Percentiles rank a stretch among this genome's conserved stretches.
phyloP scores from a whole-genome alignment of 2,329 filamentous ascomycete species.

The Lecanicillium sp. region DNA sequence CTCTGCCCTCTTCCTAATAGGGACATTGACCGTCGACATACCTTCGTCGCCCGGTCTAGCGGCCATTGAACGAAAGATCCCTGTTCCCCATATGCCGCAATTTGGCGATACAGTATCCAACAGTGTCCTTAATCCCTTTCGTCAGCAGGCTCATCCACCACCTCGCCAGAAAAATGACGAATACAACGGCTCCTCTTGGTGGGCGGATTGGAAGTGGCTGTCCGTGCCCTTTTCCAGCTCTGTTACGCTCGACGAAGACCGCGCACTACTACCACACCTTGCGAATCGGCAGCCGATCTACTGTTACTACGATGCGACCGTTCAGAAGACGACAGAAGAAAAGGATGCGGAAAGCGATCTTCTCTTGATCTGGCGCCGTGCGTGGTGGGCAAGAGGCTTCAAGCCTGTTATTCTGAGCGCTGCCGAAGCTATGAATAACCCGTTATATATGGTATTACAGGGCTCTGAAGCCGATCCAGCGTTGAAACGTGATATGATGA shows the following conservation, averaged over 20 bases:
- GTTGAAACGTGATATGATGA: slow-evolving; percentile 63
- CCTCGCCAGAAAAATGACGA: slow-evolving; percentile 71
- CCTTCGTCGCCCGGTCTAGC: slow-evolving; percentile 41
- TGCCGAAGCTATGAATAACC: slow-evolving; percentile 76
- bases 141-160: slow-evolving; percentile 60
- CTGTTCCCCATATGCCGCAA: slow-evolving; percentile 33
- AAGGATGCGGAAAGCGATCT: slow-evolving; percentile 69
- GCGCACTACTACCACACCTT: slow-evolving; percentile 74
- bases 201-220: slow-evolving; percentile 82
- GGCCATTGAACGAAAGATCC: slow-evolving; percentile 40
- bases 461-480: slow-evolving; percentile 47
- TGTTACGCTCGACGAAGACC: slow-evolving; percentile 71
- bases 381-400: slow-evolving; percentile 95
- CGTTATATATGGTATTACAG: slow-evolving; percentile 65
- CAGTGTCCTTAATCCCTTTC: slow-evolving; percentile 57
- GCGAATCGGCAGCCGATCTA: slow-evolving; percentile 66
- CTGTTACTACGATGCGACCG: slow-evolving; percentile 75
- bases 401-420: slow-evolving; percentile 71
- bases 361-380: slow-evolving; percentile 78
- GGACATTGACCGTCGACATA: slow-evolving; percentile 40
- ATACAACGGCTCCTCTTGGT: slow-evolving; percentile 73
- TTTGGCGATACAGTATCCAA: slow-evolving; percentile 31
- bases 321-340: slow-evolving; percentile 52
- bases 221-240: slow-evolving; percentile 75
- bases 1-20: slow-evolving; percentile 46